These are phyloP conservation scores for Astrothelium subdiscretum DNA, from an alignment of 495 filamentous ascomycete species.

Conservation along the genomic window DNA sequence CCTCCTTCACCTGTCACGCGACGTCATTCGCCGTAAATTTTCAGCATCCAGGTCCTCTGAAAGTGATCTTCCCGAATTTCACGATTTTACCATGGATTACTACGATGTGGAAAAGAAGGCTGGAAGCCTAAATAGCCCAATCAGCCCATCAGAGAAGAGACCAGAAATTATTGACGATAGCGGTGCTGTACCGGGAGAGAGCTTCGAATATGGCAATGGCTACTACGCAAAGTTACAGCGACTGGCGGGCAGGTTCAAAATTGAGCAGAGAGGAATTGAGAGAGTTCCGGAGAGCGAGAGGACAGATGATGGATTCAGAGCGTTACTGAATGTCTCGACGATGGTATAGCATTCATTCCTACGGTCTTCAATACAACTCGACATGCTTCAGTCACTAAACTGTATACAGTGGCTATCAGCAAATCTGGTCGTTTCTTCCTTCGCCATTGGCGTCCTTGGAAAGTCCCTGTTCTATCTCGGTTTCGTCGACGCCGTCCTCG, in stretches of 20 bases:
- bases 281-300: slow-evolving; percentile 65
- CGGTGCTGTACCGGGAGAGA: slow-evolving; percentile 49
- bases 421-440: slow-evolving; percentile 75
- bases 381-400: neutral
- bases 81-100: slow-evolving; percentile 4
- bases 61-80: neutral
- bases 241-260: slow-evolving; percentile 53
- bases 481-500: slow-evolving; percentile 66
- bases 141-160: slow-evolving; percentile 11
- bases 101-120: slow-evolving; percentile 20
- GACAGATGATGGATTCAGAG: slow-evolving; percentile 42
- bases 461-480: slow-evolving; percentile 55
- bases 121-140: slow-evolving; percentile 5
- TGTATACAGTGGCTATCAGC: slow-evolving; percentile 62
- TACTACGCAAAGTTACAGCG: slow-evolving; percentile 57
- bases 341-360: slow-evolving; percentile 43
- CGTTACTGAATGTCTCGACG: slow-evolving; percentile 55
- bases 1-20: neutral
- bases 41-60: neutral
- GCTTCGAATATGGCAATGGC: slow-evolving; percentile 49
- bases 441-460: slow-evolving; percentile 68
- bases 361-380: neutral
- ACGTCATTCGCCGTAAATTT: neutral
- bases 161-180: slow-evolving; percentile 35
- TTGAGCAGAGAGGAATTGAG: slow-evolving; percentile 75